Conservation (phyloP, 257 asterid species). For the Jasminum sambac region DNA sequence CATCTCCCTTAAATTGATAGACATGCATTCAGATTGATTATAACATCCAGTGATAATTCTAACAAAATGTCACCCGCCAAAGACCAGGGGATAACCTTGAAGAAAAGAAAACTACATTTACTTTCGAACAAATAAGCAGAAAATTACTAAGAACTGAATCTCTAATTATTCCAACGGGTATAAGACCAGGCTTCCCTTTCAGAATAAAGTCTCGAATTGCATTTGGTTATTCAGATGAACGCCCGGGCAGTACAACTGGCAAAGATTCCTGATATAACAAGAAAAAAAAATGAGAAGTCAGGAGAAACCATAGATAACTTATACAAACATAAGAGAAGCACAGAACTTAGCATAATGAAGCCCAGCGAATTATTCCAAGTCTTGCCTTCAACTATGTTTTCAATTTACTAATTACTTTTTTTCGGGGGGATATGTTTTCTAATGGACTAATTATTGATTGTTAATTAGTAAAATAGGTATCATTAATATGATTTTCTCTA, state of each 20-base stretch:
- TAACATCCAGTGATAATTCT: neutral
- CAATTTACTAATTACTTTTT: too few relatives aligned
- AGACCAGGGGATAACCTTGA: neutral
- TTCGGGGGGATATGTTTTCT: too few relatives aligned
- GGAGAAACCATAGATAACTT: neutral
- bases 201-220: constrained; percentile 62
- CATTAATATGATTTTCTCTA: too few relatives aligned
- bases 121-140: constrained; percentile 6
- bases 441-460: too few relatives aligned
- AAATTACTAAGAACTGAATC: constrained; percentile 73
- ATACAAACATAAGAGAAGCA: neutral
- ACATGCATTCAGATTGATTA: constrained; percentile 3
- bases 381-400: too few relatives aligned
- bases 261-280: constrained; percentile 55
- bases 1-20: neutral
- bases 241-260: constrained; percentile 85
- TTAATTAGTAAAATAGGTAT: too few relatives aligned
- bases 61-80: neutral
- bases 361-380: too few relatives aligned
- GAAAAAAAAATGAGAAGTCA: neutral
- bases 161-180: constrained; percentile 88
- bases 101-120: constrained; percentile 3
- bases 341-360: constrained; percentile 18
- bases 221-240: constrained; percentile 73
- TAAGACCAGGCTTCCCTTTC: constrained; percentile 85